Percentiles rank a stretch among this genome's conserved stretches.
Evolutionary conservation across 371 early-diverging fungal species (phyloP).

Genomic region (Mortierella sp.): DNA sequence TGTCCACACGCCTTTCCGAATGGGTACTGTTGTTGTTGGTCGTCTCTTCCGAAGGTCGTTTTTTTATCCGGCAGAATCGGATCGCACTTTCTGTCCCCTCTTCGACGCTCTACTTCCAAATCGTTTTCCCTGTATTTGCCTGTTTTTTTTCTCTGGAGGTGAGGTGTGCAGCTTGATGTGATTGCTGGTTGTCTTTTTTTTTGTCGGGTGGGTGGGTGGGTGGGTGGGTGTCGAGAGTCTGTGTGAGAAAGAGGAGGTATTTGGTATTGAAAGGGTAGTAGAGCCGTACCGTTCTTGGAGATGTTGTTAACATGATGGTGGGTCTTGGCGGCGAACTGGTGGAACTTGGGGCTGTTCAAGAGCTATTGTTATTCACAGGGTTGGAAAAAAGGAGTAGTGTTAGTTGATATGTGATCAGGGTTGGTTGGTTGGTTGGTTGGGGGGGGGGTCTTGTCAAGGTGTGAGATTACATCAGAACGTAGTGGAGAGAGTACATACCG

Average conservation of each 20-base stretch:
- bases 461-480: neutral
- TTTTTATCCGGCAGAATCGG: too few relatives aligned
- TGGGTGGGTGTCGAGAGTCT: too few relatives aligned
- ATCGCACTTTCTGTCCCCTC: too few relatives aligned
- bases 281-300: conserved; percentile 41
- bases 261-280: neutral
- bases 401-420: neutral
- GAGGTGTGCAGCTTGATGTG: too few relatives aligned
- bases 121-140: too few relatives aligned
- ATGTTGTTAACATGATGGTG: conserved; percentile 52
- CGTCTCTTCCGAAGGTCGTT: neutral
- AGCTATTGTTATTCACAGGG: conserved; percentile 21
- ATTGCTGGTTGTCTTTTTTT: too few relatives aligned
- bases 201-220: too few relatives aligned
- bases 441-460: neutral
- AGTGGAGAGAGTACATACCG: conserved; percentile 28
- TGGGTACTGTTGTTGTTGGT: neutral
- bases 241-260: too few relatives aligned
- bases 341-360: conserved; percentile 55
- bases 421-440: too few relatives aligned
- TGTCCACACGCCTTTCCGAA: conserved; percentile 9
- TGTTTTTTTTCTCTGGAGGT: too few relatives aligned
- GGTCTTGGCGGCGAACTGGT: conserved; percentile 53
- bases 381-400: neutral
- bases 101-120: too few relatives aligned